Percentiles rank a stretch among this genome's conserved stretches.
phyloP scores from a whole-genome alignment of 2,329 filamentous ascomycete genomes.

The Penicillium hordei region DNA sequence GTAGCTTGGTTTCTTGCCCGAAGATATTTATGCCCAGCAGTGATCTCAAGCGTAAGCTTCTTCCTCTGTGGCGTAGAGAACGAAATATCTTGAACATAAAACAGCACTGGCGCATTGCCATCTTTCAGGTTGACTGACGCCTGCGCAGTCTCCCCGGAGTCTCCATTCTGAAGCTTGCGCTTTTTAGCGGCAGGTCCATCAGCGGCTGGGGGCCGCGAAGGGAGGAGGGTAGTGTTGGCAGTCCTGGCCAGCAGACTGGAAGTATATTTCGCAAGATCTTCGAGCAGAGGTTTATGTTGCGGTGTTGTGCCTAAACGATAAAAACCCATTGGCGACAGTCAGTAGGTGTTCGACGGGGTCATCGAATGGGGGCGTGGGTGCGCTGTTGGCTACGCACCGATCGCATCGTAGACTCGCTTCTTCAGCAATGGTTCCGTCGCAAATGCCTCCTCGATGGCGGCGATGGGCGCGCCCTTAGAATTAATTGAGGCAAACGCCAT shows the following conservation, averaged over 20 bases:
- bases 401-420: conserved; percentile 46
- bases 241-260: conserved; percentile 39
- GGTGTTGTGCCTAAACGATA: conserved; percentile 35
- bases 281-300: conserved; percentile 45
- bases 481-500: conserved; percentile 43
- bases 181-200: conserved; percentile 48
- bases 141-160: conserved; percentile 28
- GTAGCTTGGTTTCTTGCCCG: conserved; percentile 53
- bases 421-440: conserved; percentile 40
- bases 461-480: conserved; percentile 23
- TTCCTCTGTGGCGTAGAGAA: conserved; percentile 64
- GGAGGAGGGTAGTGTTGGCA: conserved; percentile 24
- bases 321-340: conserved; percentile 12
- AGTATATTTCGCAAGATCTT: conserved; percentile 52
- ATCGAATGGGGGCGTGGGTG: conserved; percentile 10
- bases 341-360: conserved; percentile 12
- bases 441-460: conserved; percentile 44
- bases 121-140: conserved; percentile 34
- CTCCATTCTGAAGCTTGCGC: conserved; percentile 50
- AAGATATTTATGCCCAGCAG: conserved; percentile 45
- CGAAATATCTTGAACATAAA: conserved; percentile 56
- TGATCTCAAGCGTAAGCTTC: conserved; percentile 62
- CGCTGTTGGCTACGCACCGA: conserved; percentile 35
- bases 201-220: conserved; percentile 26
- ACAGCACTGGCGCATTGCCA: conserved; percentile 36